Evolutionary conservation across 2,329 filamentous ascomycete genomes (phyloP), one percentile per base, ranked within the genome.

Genomic region (Trematosphaeria pertusa): DNA sequence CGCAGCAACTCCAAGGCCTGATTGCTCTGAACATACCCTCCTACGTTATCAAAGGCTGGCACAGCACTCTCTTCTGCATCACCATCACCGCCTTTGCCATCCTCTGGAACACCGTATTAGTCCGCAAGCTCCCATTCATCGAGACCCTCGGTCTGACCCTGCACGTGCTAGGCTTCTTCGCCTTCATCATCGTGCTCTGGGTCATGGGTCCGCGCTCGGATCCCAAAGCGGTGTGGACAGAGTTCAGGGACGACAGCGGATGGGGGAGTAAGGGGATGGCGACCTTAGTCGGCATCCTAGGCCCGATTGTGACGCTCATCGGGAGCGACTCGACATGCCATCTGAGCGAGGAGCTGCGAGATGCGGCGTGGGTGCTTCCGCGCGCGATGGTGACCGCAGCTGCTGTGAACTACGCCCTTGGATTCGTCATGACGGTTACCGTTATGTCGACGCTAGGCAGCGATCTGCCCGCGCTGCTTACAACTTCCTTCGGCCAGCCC

Each of bases 111-210:
- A 72, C 70, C 2, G 59, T 75, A 14, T 63, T 72, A 4, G 73
- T 71, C 1, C 67, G 64, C 6, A 52, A 72, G 4, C 62, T 80
- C 2, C 78, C 77, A 1, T 52, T 70, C 4, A 60, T 78, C 31
- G 78, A 82, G 53, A 70, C 72, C 1, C 52, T 76, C 8, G 67
- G 75, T 11, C 58, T 80, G 12, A 62, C 77, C 8, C 46, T 81
- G 2, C 78, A 82, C 46, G 59, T 80, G 18, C 55, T 74, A 12
- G 79, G 78, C 2, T 77, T 81, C 52, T 75, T 81, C 48, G 76
- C 73, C 1, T 72, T 80, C 46, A 56, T 81, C 8, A 71, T 79
- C 4, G 49, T 52, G 4, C 46, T 68, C 43, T 68, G 64, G 64
- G 58, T 64, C 3, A 50, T 67, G 4, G 63, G 39, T 1, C 61